These are phyloP conservation scores for Capronia epimyces DNA, from an alignment of 2,329 filamentous ascomycete genomes.

Conservation along the genomic window DNA sequence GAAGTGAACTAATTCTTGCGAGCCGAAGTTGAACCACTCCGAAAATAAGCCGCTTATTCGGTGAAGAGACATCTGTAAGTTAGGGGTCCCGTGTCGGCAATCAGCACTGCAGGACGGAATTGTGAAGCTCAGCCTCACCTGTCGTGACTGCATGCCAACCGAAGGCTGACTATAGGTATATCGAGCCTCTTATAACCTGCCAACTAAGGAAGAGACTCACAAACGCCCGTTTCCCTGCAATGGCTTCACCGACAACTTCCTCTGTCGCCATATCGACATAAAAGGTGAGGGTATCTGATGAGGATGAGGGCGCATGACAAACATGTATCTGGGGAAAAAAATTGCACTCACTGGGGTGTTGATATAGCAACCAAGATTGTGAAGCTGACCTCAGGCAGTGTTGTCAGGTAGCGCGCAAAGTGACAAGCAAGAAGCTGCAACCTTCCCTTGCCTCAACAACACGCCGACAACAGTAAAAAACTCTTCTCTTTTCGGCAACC, in stretches of 20 bases:
- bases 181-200: not conserved
- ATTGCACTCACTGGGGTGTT: not conserved
- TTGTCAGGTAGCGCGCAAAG: not conserved
- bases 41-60: not conserved
- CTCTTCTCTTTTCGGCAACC: not conserved
- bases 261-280: not conserved
- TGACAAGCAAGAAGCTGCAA: not conserved
- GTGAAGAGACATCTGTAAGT: not conserved
- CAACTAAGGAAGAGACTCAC: not conserved
- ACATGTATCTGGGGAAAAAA: not conserved
- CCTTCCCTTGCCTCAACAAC: not conserved
- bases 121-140: slow-evolving; percentile 3
- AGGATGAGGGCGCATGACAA: not conserved
- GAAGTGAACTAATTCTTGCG: not conserved
- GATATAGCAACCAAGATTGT: not conserved
- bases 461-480: not conserved
- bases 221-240: not conserved
- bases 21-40: not conserved
- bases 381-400: slow-evolving; percentile 4
- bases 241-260: slow-evolving; percentile 5
- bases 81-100: not conserved
- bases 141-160: not conserved
- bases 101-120: not conserved
- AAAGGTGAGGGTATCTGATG: not conserved
- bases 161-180: not conserved